Conservation (phyloP, 179 eudicot genomes). For the Sideroxylon spinosum region DNA sequence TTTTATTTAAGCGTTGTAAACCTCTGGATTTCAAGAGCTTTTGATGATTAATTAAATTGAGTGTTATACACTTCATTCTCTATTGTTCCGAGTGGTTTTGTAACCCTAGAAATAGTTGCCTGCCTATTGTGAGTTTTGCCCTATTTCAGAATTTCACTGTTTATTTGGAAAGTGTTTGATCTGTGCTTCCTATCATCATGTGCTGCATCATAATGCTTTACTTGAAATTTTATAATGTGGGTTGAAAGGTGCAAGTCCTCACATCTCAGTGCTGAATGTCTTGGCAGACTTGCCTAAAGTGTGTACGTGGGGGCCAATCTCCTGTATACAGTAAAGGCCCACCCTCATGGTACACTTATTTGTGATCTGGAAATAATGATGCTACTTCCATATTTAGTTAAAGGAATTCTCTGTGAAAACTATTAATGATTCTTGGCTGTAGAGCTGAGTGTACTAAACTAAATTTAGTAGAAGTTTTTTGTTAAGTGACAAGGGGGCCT, state of each 20-base stretch:
- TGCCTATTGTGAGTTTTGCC: too few relatives aligned
- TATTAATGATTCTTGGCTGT: not conserved
- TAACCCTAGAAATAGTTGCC: too few relatives aligned
- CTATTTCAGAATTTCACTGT: too few relatives aligned
- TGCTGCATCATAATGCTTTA: too few relatives aligned
- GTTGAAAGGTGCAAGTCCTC: not conserved
- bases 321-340: not conserved
- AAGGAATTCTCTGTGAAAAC: not conserved
- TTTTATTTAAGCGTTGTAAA: too few relatives aligned
- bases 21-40: too few relatives aligned
- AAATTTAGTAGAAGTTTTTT: not conserved
- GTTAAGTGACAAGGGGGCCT: not conserved
- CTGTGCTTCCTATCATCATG: too few relatives aligned
- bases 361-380: not conserved
- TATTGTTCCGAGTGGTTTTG: too few relatives aligned
- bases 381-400: not conserved
- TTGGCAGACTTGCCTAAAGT: not conserved
- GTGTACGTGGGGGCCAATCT: not conserved
- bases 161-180: too few relatives aligned
- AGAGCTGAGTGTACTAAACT: not conserved
- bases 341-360: not conserved
- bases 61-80: too few relatives aligned
- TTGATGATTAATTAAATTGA: too few relatives aligned
- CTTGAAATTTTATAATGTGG: not conserved
- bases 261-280: not conserved